Evolutionary conservation across 2,329 filamentous ascomycete genomes (phyloP).

Genomic region (Trichophyton verrucosum): DNA sequence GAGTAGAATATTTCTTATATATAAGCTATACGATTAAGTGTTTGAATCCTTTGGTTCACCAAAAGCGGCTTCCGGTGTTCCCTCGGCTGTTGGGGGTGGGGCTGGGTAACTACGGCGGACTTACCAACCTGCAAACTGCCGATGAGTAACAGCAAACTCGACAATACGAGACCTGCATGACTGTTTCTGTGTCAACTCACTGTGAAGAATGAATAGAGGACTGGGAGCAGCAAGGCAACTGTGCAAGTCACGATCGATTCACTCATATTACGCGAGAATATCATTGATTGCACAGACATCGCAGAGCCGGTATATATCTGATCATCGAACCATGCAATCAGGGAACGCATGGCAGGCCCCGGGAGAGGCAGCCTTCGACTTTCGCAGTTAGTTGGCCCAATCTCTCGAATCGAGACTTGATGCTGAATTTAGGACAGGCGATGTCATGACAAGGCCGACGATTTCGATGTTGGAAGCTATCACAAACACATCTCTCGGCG

Average conservation of each 20-base stretch:
- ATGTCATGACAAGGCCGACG: constrained; percentile 65
- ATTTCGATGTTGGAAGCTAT: constrained; percentile 72
- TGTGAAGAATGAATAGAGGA: background rate
- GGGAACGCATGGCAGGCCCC: constrained; percentile 8
- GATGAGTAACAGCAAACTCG: too few relatives aligned
- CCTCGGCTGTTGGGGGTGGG: background rate
- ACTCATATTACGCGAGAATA: background rate
- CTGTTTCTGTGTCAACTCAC: background rate
- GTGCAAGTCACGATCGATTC: background rate
- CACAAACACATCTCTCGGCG: constrained; percentile 57
- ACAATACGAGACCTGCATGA: background rate
- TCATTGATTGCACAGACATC: too few relatives aligned
- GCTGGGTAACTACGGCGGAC: background rate
- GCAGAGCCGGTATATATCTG: background rate
- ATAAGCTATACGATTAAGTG: background rate
- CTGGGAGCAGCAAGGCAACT: background rate
- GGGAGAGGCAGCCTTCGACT: constrained; percentile 11
- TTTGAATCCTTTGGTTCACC: too few relatives aligned
- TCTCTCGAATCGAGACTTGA: background rate
- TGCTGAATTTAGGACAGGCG: constrained; percentile 33
- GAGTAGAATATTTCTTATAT: background rate
- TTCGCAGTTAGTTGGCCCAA: constrained; percentile 10
- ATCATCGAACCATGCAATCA: background rate
- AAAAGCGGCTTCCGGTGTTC: background rate
- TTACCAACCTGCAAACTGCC: background rate